Base-by-base conservation (phyloP, 345 rosid species). In the Ricinus communis region DNA sequence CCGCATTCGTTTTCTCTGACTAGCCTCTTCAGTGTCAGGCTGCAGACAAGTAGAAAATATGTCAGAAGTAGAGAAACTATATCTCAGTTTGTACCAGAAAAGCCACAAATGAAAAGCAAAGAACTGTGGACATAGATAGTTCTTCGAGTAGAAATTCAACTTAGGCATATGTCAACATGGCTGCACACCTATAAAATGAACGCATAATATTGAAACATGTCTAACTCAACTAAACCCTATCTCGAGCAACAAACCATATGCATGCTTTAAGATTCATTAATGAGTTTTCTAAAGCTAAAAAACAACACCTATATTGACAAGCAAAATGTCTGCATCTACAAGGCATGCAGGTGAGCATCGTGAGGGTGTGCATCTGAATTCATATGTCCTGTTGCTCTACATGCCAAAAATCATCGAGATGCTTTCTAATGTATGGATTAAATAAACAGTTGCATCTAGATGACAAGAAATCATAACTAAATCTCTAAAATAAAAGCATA, bases 11-110 rank as follows among this genome's bases (percentile, higher is more conserved):
- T 87, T 92, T 77, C 89, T 87, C 66, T 83, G 92, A 82, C 85
- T 87, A 75, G 89, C 87, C 79, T 86, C 93, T 74, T 91, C 92
- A n/a, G 74, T 50, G 74, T 72, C 76, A 67, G 84, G 97, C 99
- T 92, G 96, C 82, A 84, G 75, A 55, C 47, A 16, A 36, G 41
- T 52, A 63, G 30, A 62, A 28, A 45, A 70, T 30, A 65, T 56
- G 53, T 46, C 66, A 58, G n/a, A 8, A 43, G 52, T 14, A 16
- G 28, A 11, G 22, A 25, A 36, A 71, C 46, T 16, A 33, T 33
- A 12, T 45, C 9, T 68, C 18, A 8, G 18, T 15, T 24, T 18
- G 25, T 15, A 2, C 52, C 25, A 67, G 36, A 27, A 45, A 46
- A 19, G 1, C 12, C 27, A 21, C 28, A 50, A n/a, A 6, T 28